Evolutionary conservation across 2,329 filamentous ascomycete genomes (phyloP).

Genomic region (Claviceps capensis): DNA sequence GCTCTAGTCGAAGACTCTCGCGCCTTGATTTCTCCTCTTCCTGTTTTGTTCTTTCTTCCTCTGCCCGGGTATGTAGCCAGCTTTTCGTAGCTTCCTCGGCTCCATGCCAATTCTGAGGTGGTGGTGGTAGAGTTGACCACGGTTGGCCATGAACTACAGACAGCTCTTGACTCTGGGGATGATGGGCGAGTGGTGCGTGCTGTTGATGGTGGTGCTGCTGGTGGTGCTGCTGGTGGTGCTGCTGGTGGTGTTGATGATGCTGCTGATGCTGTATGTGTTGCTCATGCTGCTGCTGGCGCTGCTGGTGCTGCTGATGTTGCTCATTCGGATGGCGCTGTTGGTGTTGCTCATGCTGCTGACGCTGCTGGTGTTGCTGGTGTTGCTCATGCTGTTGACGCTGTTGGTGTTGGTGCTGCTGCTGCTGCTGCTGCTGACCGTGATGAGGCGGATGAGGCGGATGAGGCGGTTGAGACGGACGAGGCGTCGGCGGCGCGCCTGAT

Average conservation of each 20-base stretch:
- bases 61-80: slow-evolving; percentile 57
- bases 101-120: slow-evolving; percentile 52
- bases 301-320: slow-evolving; percentile 10
- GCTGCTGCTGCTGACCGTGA: slow-evolving; percentile 9
- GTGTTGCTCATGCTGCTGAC: slow-evolving; percentile 9
- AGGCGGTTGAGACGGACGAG: too few species aligned
- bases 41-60: slow-evolving; percentile 60
- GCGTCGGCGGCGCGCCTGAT: slow-evolving; percentile 13
- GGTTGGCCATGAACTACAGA: slow-evolving; percentile 20
- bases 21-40: slow-evolving; percentile 58
- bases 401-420: slow-evolving; percentile 10
- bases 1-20: slow-evolving; percentile 55
- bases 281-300: slow-evolving; percentile 10
- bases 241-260: slow-evolving; percentile 13
- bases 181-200: slow-evolving; percentile 10
- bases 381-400: slow-evolving; percentile 3
- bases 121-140: slow-evolving; percentile 43
- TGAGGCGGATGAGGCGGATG: slow-evolving; percentile 12
- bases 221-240: neutral
- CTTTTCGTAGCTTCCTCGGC: slow-evolving; percentile 57
- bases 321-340: slow-evolving; percentile 9
- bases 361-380: neutral
- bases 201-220: neutral
- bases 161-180: slow-evolving; percentile 13
- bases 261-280: neutral